Conservation (phyloP, 2,329 filamentous ascomycete genomes). For the Aphanocladium album region DNA sequence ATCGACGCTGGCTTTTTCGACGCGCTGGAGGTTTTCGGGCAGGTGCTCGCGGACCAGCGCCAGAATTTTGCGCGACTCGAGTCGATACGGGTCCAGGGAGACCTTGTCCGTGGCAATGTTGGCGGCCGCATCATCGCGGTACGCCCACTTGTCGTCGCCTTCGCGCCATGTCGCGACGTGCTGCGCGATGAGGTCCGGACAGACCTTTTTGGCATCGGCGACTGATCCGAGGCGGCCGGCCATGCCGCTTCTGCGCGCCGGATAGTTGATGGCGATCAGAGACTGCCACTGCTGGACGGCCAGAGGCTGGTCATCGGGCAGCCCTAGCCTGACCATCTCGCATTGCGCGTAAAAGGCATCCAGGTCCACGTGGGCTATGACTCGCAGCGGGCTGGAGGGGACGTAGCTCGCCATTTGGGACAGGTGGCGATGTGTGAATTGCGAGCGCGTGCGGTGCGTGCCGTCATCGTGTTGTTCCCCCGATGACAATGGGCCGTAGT, state of each 20-base stretch:
- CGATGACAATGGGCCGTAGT: constrained; percentile 19
- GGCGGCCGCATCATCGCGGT: constrained; percentile 72
- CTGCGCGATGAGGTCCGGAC: constrained; percentile 77
- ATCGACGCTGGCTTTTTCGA: constrained; percentile 94
- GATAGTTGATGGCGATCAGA: constrained; percentile 93
- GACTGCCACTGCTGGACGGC: constrained; percentile 79
- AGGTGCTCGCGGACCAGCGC: constrained; percentile 70
- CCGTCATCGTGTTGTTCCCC: constrained; percentile 20
- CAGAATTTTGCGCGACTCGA: constrained; percentile 79
- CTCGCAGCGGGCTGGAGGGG: constrained; percentile 71
- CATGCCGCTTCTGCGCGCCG: constrained; percentile 76
- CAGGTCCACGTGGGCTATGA: constrained; percentile 87
- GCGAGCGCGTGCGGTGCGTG: constrained; percentile 45
- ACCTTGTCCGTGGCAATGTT: constrained; percentile 89
- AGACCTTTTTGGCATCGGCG: constrained; percentile 78
- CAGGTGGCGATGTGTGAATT: constrained; percentile 81
- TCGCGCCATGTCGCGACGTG: constrained; percentile 95
- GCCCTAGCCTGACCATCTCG: constrained; percentile 80
- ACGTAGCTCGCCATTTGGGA: constrained; percentile 67
- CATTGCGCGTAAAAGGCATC: constrained; percentile 98
- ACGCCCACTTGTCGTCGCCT: constrained; percentile 87
- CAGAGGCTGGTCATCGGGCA: constrained; percentile 70
- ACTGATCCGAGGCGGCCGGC: constrained; percentile 67
- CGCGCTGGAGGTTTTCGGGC: constrained; percentile 59
- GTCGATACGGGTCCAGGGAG: constrained; percentile 84